Base-by-base conservation (phyloP, 2,329 filamentous ascomycete species). In the Arthroderma sp. region DNA sequence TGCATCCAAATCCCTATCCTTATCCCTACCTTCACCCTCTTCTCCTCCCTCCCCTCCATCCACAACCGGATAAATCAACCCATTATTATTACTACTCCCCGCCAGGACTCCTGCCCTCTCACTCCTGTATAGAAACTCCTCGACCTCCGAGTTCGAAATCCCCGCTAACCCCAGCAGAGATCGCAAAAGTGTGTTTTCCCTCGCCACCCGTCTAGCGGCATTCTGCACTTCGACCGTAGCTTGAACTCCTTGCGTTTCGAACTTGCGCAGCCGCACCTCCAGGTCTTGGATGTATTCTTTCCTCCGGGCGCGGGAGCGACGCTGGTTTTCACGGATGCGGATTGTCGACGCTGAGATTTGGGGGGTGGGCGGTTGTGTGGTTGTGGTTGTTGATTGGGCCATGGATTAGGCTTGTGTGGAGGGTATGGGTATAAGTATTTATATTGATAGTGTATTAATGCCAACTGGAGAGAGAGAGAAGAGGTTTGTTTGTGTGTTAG, bases 301-400 rank as follows among this genome's bases (percentile, higher is more conserved):
- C 51, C 79, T 73, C 32, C 82, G 74, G 38, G 81, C 81, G 43
- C 83, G 77, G n/a, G 80, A 85, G 50, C 82, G 77, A 45, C 83
- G 73, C 59, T 87, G 83, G 55, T 87, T 88, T 55, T 87, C 80
- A 51, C 83, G 75, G 52, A 86, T 80, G 47, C 82, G 78, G 45
- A 71, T 69, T n/a, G 41, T 22, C 15, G 15, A 22, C 15, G 15
- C 15, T 22, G 15, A 22, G 15, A 22, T 22, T 22, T 22, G 15
- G 15, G 15, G 15, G 15, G 15, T 22, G 15, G 15, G 15, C 15
- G 15, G 15, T 3, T 22, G 15, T 22, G 15, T 22, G 15, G 15
- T 22, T 22, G 15, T 22, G 15, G 15, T 22, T 22, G 15, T 22
- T 22, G 15, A 22, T 22, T 22, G 15, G 15, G 15, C 15, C 15